Base-by-base conservation (phyloP, 2,329 filamentous ascomycete genomes). In the Penicillium hordei region DNA sequence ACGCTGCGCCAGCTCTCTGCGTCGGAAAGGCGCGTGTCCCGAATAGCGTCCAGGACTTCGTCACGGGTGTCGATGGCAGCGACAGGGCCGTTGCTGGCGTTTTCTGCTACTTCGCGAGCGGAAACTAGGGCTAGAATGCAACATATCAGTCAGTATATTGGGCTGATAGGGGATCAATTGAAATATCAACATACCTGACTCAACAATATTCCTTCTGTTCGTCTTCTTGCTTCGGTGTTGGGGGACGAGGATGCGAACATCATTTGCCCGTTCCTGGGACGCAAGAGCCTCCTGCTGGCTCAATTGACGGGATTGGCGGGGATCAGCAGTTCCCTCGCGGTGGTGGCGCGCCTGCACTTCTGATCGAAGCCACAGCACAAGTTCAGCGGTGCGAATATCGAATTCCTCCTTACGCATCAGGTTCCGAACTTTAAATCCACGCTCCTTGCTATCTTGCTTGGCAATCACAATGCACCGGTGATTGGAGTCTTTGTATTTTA, bases 401-500 rank as follows among this genome's bases (percentile, higher is more conserved):
- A 83, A 85, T 65, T 95, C 91, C 29, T 95, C 91, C 68, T 89
- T 94, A 59, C 87, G 86, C 33, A 86, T 83, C 69, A 93, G 84
- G 13, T 85, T 91, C 70, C 89, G 90, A 62, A 96, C 84, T 75
- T 95, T 96, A 48, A 95, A 76, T 3, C 81, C 81, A 21, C 78
- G 72, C 45, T 78, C 76, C 51, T 83, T 81, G 49, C 81, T 76
- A 79, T 87, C 67, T 75, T 86, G 75, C 72, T 96, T 96, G 68
- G 96, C 87, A 60, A 95, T 89, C 38, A 97, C 85, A 59, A 96
- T 86, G 91, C 93, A 97, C 27, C 85, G 89, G 72, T 96, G 90
- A 29, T 92, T 89, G 15, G 89, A 83, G 68, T 95, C 89, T 68
- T 87, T 87, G 29, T 87, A 85, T 15, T 91, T 80, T 12, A 68